Evolutionary conservation across 73 alveolate genomes (phyloP).

Genomic region (Breviolum minutum): DNA sequence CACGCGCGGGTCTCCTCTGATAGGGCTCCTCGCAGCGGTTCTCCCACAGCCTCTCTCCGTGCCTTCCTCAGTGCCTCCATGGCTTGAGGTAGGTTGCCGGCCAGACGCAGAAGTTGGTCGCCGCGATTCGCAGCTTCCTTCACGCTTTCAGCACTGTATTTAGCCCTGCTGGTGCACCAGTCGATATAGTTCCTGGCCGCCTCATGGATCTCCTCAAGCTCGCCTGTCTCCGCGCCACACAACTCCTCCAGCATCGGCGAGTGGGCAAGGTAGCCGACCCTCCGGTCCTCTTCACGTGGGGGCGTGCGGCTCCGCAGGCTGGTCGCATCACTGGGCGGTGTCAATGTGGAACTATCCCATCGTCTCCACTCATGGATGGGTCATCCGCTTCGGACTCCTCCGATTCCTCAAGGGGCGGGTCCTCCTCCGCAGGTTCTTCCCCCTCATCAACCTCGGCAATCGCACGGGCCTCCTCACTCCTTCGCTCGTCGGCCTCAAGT

Average conservation of each 20-base stretch:
- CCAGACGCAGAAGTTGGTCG: background rate
- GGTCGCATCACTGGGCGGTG: no score
- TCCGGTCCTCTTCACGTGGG: background rate
- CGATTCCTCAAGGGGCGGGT: no score
- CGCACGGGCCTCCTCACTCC: no score
- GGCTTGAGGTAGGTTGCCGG: background rate
- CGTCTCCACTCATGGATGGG: no score
- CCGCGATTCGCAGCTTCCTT: background rate
- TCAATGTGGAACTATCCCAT: no score
- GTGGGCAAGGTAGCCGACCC: background rate
- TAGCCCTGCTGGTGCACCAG: background rate
- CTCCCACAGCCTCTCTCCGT: background rate
- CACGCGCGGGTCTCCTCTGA: background rate
- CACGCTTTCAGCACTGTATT: background rate
- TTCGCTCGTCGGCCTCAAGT: no score
- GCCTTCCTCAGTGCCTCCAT: background rate
- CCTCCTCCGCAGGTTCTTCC: no score
- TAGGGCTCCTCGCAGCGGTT: background rate
- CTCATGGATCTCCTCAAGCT: background rate
- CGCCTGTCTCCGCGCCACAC: background rate
- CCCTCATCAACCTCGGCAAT: no score
- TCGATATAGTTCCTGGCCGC: background rate
- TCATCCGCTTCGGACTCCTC: no score
- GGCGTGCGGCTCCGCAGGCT: no score
- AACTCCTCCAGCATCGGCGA: background rate